These are phyloP conservation scores for Jatropha podagrica DNA, from an alignment of 441 rosid genomes.

Conservation along the genomic window DNA sequence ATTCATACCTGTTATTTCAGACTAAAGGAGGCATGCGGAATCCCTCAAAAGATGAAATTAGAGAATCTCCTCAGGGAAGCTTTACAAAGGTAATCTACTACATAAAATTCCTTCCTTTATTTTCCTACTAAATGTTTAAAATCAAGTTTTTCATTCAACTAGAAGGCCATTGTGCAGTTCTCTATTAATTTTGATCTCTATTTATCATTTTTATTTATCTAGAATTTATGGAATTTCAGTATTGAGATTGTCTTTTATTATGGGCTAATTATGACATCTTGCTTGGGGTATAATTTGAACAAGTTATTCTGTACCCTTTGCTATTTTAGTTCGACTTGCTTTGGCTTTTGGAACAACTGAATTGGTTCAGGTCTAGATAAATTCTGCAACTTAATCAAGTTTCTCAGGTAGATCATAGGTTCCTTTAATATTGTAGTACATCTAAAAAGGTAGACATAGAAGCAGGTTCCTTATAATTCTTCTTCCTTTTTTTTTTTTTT, in stretches of 20 bases:
- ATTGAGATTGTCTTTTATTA: neutral
- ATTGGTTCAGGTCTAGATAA: neutral
- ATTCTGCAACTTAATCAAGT: neutral
- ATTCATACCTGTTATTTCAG: conserved; percentile 29
- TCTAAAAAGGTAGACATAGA: too few species aligned
- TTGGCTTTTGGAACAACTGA: neutral
- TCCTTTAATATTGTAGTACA: neutral
- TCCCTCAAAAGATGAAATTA: conserved; percentile 48
- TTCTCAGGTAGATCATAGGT: neutral
- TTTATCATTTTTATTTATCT: neutral
- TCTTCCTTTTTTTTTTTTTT: too few species aligned
- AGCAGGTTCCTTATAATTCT: too few species aligned
- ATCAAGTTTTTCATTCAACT: neutral
- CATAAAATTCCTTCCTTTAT: neutral
- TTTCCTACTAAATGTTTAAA: neutral
- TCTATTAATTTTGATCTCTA: neutral
- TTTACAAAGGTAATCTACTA: conserved; percentile 55
- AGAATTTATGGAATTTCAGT: neutral
- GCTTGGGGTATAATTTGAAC: neutral
- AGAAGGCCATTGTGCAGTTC: neutral
- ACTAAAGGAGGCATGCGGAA: conserved; percentile 60
- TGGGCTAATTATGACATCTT: neutral
- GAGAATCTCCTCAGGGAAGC: conserved; percentile 55
- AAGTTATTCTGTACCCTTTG: too few species aligned
- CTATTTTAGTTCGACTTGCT: too few species aligned